Conservation (phyloP, 305 asterid species). For the Fraxinus platypoda region DNA sequence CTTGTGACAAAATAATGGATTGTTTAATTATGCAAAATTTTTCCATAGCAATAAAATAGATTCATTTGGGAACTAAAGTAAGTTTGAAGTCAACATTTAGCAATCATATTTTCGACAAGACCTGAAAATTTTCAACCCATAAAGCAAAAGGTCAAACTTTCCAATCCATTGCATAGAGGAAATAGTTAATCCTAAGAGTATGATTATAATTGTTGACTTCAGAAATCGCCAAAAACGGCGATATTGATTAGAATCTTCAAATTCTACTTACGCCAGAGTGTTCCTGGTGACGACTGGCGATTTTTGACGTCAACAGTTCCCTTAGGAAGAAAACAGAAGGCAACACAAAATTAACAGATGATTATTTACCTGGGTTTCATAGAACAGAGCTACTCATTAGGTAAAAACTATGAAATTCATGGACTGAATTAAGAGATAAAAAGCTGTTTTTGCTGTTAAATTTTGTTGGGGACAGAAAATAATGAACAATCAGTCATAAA, state of each 20-base stretch:
- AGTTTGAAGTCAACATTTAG: constrained; percentile 25
- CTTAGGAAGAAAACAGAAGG: background rate
- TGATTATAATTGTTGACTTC: background rate
- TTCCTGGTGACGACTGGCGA: background rate
- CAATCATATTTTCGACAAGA: constrained; percentile 23
- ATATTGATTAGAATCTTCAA: background rate
- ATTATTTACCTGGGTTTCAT: constrained; percentile 16
- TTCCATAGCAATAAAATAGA: constrained; percentile 22
- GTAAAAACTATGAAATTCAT: background rate
- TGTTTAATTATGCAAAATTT: constrained; percentile 18
- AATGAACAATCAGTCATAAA: background rate
- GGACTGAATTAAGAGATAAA: background rate
- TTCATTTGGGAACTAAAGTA: constrained; percentile 20
- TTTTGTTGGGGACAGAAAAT: background rate
- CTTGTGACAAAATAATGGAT: constrained; percentile 1
- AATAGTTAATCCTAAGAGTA: background rate
- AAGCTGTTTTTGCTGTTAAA: background rate
- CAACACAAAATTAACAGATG: background rate
- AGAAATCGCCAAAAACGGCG: background rate
- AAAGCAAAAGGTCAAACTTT: constrained; percentile 17
- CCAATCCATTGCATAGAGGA: background rate
- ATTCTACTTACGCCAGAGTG: background rate
- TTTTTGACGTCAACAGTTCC: background rate
- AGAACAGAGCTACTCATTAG: background rate
- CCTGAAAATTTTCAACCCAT: constrained; percentile 12